phyloP scores from a whole-genome alignment of 805 yeast genomes.

The Candida boidinii region DNA sequence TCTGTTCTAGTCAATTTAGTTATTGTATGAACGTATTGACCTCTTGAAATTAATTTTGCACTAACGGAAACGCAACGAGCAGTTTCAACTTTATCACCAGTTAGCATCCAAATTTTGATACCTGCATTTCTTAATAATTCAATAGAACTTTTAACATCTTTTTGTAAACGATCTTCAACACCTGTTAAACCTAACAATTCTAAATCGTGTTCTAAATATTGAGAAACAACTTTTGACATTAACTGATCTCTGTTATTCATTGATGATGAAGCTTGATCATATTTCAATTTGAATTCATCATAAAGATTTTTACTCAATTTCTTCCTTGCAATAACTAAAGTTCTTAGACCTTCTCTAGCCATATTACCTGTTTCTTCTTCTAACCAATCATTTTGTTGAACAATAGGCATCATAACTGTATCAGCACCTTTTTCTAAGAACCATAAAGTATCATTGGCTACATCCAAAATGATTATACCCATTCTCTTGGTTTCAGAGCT shows the following conservation, averaged over 20 bases:
- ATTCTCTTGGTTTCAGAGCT: conserved; percentile 92
- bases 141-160: conserved; percentile 83
- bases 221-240: conserved; percentile 61
- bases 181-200: conserved; percentile 92
- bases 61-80: conserved; percentile 97
- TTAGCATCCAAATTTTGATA: conserved; percentile 96
- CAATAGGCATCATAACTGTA: conserved; percentile 81
- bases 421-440: conserved; percentile 95
- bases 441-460: conserved; percentile 61
- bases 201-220: conserved; percentile 70
- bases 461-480: conserved; percentile 79
- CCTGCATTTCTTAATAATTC: conserved; percentile 95
- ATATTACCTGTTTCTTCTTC: conserved; percentile 96
- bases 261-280: conserved; percentile 64
- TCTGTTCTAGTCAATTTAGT: conserved; percentile 58
- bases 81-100: conserved; percentile 98
- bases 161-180: conserved; percentile 91
- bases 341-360: conserved; percentile 97
- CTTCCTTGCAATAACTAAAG: conserved; percentile 89
- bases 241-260: conserved; percentile 72
- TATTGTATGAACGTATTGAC: conserved; percentile 85
- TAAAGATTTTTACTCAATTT: conserved; percentile 45
- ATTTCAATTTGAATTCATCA: conserved; percentile 55
- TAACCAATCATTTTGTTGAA: conserved; percentile 85
- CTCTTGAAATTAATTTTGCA: conserved; percentile 85